phyloP scores from a whole-genome alignment of 768 basidiomycete species.

The Omphalotus guepiniiformis region DNA sequence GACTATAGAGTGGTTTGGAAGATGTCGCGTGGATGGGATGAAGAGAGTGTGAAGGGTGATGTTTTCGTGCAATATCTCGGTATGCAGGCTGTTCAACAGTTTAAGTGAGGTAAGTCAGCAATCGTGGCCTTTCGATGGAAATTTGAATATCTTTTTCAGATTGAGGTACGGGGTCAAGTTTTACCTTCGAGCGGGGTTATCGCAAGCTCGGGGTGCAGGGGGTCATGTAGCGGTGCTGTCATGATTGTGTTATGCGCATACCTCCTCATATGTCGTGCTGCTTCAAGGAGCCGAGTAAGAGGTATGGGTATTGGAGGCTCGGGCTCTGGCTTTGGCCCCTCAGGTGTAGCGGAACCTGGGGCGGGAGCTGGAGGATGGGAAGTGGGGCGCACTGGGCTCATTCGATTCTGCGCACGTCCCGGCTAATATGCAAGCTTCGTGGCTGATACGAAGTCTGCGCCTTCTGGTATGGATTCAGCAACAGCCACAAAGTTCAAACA shows the following conservation, averaged over 20 bases:
- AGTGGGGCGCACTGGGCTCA: slow-evolving; percentile 8
- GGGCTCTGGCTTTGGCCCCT: neutral
- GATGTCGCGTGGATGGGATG: too few relatives aligned
- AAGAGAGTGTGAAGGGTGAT: too few relatives aligned
- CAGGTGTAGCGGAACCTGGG: too few relatives aligned
- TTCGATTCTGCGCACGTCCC: slow-evolving; percentile 6
- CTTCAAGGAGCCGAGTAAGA: neutral
- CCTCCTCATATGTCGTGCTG: neutral
- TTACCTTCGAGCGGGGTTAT: slow-evolving; percentile 1
- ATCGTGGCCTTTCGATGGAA: too few relatives aligned
- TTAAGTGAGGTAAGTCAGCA: too few relatives aligned
- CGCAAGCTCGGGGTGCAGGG: neutral
- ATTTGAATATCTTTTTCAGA: too few relatives aligned
- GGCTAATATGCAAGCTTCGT: neutral
- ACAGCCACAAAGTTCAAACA: slow-evolving; percentile 1
- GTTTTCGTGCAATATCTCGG: too few relatives aligned
- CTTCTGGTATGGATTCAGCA: slow-evolving; percentile 1
- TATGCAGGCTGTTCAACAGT: too few relatives aligned
- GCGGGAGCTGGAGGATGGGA: too few relatives aligned
- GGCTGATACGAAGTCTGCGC: neutral
- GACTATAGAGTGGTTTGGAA: too few relatives aligned
- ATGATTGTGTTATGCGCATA: neutral
- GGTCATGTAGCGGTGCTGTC: slow-evolving; percentile 3
- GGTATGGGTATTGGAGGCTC: neutral
- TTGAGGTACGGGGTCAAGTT: too few relatives aligned